Evolutionary conservation across 192 early-diverging fungal species (phyloP).

Genomic region (Linnemannia schmuckeri): DNA sequence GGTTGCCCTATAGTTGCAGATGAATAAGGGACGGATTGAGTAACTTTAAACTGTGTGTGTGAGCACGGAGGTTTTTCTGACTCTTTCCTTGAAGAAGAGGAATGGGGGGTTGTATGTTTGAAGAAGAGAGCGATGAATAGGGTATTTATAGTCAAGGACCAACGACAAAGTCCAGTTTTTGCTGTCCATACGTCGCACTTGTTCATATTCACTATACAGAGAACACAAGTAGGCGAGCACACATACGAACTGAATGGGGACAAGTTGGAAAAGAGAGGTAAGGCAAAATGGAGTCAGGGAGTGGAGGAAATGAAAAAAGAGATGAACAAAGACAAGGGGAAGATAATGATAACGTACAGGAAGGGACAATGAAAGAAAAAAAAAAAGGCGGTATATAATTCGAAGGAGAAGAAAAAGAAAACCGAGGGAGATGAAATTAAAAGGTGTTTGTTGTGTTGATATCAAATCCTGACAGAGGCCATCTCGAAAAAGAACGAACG

Average conservation of each 20-base stretch:
- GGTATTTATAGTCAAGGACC: neutral
- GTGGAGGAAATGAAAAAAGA: neutral
- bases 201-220: neutral
- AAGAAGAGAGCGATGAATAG: neutral
- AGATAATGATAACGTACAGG: neutral
- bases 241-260: neutral
- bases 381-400: neutral
- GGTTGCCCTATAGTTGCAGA: neutral
- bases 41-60: neutral
- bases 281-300: neutral
- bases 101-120: neutral
- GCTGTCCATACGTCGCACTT: neutral
- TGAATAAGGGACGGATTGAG: neutral
- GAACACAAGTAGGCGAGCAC: neutral
- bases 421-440: neutral
- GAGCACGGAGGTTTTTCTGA: neutral
- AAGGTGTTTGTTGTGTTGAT: neutral
- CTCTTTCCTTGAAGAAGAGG: neutral
- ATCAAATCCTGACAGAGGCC: neutral
- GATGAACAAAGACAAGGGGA: neutral
- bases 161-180: neutral
- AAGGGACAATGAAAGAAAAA: neutral
- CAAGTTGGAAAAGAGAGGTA: neutral
- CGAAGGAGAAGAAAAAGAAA: neutral
- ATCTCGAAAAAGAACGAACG: neutral